phyloP scores from a whole-genome alignment of 1,284 basidiomycete species.

The Ganoderma meredithae region DNA sequence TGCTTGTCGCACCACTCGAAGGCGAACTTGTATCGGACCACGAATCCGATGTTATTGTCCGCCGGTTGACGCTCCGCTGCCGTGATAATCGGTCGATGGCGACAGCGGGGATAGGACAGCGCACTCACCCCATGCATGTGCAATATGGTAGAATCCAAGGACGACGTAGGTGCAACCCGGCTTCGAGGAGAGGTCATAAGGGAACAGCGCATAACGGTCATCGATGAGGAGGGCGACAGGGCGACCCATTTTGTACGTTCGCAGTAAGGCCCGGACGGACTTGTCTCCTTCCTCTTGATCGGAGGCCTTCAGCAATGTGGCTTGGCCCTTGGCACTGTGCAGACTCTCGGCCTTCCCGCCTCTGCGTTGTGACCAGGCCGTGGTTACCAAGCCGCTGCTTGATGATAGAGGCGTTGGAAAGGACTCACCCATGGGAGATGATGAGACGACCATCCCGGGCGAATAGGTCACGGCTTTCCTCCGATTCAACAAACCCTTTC shows the following conservation, averaged over 20 bases:
- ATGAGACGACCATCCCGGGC: conserved; percentile 69
- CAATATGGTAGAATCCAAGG: conserved; percentile 75
- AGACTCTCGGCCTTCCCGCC: conserved; percentile 73
- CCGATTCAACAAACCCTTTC: background rate
- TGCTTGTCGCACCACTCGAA: conserved; percentile 82
- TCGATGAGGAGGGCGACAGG: conserved; percentile 76
- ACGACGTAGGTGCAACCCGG: conserved; percentile 68
- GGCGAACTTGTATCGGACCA: conserved; percentile 79
- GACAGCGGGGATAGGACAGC: background rate
- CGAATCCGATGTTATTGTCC: conserved; percentile 51
- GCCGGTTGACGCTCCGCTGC: conserved; percentile 70
- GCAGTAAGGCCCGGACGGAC: conserved; percentile 72
- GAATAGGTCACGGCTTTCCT: conserved; percentile 70
- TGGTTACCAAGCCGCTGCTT: conserved; percentile 4
- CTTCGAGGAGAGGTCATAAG: conserved; percentile 62
- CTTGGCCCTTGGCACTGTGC: conserved; percentile 48
- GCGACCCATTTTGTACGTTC: conserved; percentile 54
- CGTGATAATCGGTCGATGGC: conserved; percentile 3
- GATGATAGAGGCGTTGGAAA: background rate
- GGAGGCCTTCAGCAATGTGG: conserved; percentile 50
- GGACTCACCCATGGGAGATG: conserved; percentile 77
- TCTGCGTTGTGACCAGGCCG: conserved; percentile 42
- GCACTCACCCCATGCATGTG: conserved; percentile 73
- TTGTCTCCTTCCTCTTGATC: conserved; percentile 72
- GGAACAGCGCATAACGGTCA: conserved; percentile 74